phyloP scores from a whole-genome alignment of 1,139 yeast species.

The Diutina rugosa region DNA sequence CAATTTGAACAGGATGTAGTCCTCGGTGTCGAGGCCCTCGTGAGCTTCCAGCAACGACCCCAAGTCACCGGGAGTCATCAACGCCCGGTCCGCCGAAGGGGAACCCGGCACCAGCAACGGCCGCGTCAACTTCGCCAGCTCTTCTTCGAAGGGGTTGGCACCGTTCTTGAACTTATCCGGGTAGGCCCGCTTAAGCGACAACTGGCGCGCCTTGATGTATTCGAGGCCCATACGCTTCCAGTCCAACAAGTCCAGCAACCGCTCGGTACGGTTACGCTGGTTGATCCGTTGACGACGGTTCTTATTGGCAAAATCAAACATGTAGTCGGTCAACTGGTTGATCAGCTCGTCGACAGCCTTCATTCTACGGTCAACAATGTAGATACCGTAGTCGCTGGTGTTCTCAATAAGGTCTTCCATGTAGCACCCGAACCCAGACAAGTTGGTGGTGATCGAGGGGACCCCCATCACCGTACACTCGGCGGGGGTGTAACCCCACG shows the following conservation, averaged over 20 bases:
- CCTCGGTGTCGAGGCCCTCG: constrained; percentile 62
- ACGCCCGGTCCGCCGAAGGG: constrained; percentile 50
- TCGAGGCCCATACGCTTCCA: constrained; percentile 98
- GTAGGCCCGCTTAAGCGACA: constrained; percentile 86
- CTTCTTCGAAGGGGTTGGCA: constrained; percentile 47
- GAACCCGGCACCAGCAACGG: constrained; percentile 96
- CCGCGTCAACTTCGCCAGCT: constrained; percentile 60
- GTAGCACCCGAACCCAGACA: constrained; percentile 96
- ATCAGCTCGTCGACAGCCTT: constrained; percentile 91
- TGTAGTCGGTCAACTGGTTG: constrained; percentile 76
- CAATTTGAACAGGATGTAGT: constrained; percentile 67
- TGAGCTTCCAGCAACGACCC: constrained; percentile 91
- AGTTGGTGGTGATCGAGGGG: constrained; percentile 93
- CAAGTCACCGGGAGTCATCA: constrained; percentile 95
- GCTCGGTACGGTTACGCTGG: constrained; percentile 94
- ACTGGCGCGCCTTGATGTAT: constrained; percentile 87
- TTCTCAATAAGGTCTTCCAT: constrained; percentile 97
- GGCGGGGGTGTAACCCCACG: constrained; percentile 99
- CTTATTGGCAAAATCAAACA: constrained; percentile 81
- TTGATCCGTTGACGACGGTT: constrained; percentile 95
- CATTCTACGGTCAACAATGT: constrained; percentile 90
- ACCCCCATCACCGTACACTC: constrained; percentile 99
- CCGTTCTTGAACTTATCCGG: constrained; percentile 68
- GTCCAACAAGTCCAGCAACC: constrained; percentile 83
- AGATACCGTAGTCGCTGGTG: constrained; percentile 91